Percentiles rank a stretch among this genome's conserved stretches.
These are phyloP conservation scores for Talaromyces sp. DNA, from an alignment of 2,329 filamentous ascomycete genomes.

Conservation along the genomic window DNA sequence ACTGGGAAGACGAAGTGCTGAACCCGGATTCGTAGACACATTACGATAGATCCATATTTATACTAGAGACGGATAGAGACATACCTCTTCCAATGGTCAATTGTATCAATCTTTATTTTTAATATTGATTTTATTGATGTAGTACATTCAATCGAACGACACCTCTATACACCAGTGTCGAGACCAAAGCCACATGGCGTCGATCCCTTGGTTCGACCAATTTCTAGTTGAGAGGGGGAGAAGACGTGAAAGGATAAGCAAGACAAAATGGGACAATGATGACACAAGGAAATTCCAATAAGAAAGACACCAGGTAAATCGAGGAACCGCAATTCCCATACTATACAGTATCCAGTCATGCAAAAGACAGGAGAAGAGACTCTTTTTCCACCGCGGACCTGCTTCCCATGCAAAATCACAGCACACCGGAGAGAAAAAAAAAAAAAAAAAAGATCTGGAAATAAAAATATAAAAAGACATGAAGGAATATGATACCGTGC, in stretches of 20 bases:
- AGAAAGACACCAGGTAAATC: slow-evolving; percentile 37
- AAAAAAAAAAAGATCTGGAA: slow-evolving; percentile 29
- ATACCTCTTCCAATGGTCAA: neutral
- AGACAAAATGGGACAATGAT: slow-evolving; percentile 16
- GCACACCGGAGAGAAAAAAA: slow-evolving; percentile 30
- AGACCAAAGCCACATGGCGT: slow-evolving; percentile 6
- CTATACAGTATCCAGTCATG: slow-evolving; percentile 42
- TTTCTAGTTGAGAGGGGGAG: slow-evolving; percentile 21
- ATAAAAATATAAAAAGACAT: slow-evolving; percentile 24
- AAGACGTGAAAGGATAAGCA: slow-evolving; percentile 15
- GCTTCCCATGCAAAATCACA: slow-evolving; percentile 30
- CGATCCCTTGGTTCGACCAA: slow-evolving; percentile 16
- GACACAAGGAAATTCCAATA: slow-evolving; percentile 21
- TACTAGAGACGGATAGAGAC: neutral
- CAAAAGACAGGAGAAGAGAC: slow-evolving; percentile 28
- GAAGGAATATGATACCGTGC: slow-evolving; percentile 23
- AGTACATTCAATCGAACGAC: slow-evolving; percentile 24
- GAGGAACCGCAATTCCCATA: slow-evolving; percentile 39
- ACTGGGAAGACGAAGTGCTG: slow-evolving; percentile 34
- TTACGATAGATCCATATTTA: neutral
- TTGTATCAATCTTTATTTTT: neutral
- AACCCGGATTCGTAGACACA: slow-evolving; percentile 16
- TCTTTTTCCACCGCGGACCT: slow-evolving; percentile 24
- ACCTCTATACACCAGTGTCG: slow-evolving; percentile 22
- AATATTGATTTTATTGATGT: slow-evolving; percentile 21